Evolutionary conservation across 495 filamentous ascomycete genomes (phyloP), one percentile per base, ranked within the genome.

Genomic region (Xylaria bambusicola): DNA sequence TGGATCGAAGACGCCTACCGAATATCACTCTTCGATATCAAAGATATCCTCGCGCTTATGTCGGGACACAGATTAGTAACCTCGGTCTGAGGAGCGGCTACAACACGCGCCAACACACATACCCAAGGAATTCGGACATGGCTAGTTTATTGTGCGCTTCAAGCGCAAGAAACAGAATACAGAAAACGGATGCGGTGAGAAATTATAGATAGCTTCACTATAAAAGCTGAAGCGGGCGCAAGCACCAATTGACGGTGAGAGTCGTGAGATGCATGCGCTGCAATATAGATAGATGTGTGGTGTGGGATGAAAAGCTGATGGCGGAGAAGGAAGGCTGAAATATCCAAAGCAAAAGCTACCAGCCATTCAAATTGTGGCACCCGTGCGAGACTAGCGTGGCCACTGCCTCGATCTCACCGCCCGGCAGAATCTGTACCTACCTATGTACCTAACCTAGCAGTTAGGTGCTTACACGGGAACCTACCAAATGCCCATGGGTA

Each of bases 1-100:
- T 2, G 55, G 24, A 59, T 55, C 10, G 29, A 33, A 33, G 29
- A 33, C 18, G 72, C 86, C 61, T 78, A 95, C 90, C 92, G 89
- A 75, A 99, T 97, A 74, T 97, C 92, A 73, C 93, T 95, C 76
- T 91, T 95, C 18, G 95, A 98, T 75, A 99, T 92, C 74, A 99
- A 80, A 31, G 88, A 91, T 74, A 93, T 93, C 51, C 86, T 82
- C 53, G 89, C 80, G 64, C 90, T 92, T 92, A 66, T 48, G 61
- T 23, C 35, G 13, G 12, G 41, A 27, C 6, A 21, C 42, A 40
- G 1, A 61, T 75, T 58, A 76, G 75, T 50, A 62, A 52, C 21
- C 18, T 31, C 15, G 15, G 38, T 6, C 13, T 23, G 38, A 23
- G 0, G 15, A 31, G 17, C 12, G 47, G 38, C 9, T 4, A 40